A percentile compares a stretch with the other conserved stretches of the same genome.
Evolutionary conservation across 1,284 basidiomycete genomes (phyloP).

Genomic region (Testicularia cyperi): DNA sequence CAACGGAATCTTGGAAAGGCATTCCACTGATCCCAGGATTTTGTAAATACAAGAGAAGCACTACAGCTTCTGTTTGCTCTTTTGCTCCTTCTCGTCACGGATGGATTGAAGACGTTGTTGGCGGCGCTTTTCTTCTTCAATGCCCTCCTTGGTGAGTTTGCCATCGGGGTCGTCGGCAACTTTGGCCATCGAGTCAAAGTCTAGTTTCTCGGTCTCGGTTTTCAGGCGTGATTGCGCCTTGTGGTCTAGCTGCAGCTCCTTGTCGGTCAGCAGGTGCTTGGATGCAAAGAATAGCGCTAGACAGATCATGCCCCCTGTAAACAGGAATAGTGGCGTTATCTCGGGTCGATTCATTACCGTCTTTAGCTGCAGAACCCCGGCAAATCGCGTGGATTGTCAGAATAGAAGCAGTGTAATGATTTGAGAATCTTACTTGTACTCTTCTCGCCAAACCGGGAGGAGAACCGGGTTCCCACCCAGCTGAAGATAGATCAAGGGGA

Average conservation of each 20-base stretch:
- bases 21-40: no score
- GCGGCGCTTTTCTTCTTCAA: constrained; percentile 13
- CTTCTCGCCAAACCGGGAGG: no score
- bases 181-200: constrained; percentile 24
- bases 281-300: constrained; percentile 30
- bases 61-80: constrained; percentile 17
- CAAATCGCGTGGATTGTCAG: no score
- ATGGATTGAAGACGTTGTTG: constrained; percentile 7
- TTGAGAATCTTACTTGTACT: no score
- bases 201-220: constrained; percentile 18
- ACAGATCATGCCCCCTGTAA: constrained; percentile 30
- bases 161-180: constrained; percentile 28
- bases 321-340: constrained; percentile 38
- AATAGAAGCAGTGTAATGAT: neutral
- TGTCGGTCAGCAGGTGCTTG: constrained; percentile 23
- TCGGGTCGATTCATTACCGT: constrained; percentile 27
- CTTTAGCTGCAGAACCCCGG: constrained; percentile 21
- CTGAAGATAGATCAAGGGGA: no score
- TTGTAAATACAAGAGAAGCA: no score
- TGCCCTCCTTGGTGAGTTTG: constrained; percentile 26
- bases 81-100: constrained; percentile 18
- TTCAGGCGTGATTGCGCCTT: constrained; percentile 10
- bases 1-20: no score
- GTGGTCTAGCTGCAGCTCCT: constrained; percentile 23
- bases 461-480: no score